These are phyloP conservation scores for Amanita pallidorosea DNA, from an alignment of 768 basidiomycete species.

Conservation along the genomic window DNA sequence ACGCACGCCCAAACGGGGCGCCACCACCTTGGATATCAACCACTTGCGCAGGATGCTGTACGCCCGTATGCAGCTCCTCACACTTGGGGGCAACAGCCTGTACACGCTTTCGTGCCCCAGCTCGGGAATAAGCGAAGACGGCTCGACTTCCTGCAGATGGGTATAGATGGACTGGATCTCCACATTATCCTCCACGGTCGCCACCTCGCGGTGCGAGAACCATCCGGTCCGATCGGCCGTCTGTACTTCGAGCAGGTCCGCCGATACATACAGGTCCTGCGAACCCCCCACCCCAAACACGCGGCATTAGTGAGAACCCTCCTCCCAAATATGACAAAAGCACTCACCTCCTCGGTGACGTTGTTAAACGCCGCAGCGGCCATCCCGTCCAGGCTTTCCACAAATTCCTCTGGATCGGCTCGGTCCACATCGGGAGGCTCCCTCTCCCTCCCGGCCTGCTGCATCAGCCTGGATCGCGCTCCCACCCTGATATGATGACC, in stretches of 20 bases:
- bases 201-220: constrained; percentile 54
- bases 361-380: constrained; percentile 65
- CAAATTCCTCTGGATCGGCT: constrained; percentile 57
- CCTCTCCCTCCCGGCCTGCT: constrained; percentile 30
- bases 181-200: constrained; percentile 44
- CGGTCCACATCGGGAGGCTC: constrained; percentile 55
- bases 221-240: constrained; percentile 71
- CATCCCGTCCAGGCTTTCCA: constrained; percentile 73
- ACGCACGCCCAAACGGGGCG: constrained; percentile 51
- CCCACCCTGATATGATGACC: constrained; percentile 10
- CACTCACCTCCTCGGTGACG: constrained; percentile 61
- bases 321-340: constrained; percentile 2
- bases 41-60: constrained; percentile 73
- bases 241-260: constrained; percentile 75
- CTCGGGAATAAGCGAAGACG: constrained; percentile 63
- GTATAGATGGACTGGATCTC: constrained; percentile 76
- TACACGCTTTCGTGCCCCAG: constrained; percentile 60
- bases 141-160: constrained; percentile 61
- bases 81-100: constrained; percentile 61
- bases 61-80: constrained; percentile 69
- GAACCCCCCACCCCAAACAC: neutral
- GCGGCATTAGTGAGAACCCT: neutral
- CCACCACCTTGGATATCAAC: constrained; percentile 60
- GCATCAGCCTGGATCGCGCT: constrained; percentile 20
- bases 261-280: constrained; percentile 69